Base-by-base conservation (phyloP, 805 yeast species). In the Aciculoconidium aculeatum region DNA sequence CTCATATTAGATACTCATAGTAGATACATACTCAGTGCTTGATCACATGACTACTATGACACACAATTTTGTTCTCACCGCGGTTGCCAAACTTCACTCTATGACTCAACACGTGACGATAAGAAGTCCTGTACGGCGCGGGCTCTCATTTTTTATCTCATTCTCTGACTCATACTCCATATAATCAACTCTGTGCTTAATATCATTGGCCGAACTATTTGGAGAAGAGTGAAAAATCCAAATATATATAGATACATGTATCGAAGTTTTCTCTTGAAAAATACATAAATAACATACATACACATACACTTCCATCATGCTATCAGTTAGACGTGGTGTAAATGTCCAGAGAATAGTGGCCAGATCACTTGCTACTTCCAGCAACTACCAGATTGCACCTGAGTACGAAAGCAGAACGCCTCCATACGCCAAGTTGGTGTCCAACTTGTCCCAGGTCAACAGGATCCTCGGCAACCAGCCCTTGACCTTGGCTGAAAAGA, bases 401-500 rank as follows among this genome's bases (percentile, higher is more conserved):
- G 83, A 78, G 26, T 77, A 59, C 52, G 63, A 64, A 48, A 61
- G 84, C 15, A 72, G 94, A 52, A 74, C 86, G 12, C 97, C 98
- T 4, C 96, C 97, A 28, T 88, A 88, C 52, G 75, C 77, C 28
- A 79, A 81, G 55, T 67, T 90, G 36, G 60, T 83, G 23, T 57
- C 61, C 16, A 84, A 81, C 27, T 67, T 92, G 35, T 58, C 61
- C 6, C 53, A 61, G 21, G 94, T 88, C 36, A 76, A 79, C 42
- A 55, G 61, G 28, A 71, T 87, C 36, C 70, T 88, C 28, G 70
- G 68, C 42, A 67, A 82, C 45, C 50, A 58, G 41, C 96, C 96
- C 4, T 70, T 92, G 47, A 92, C 98, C 3, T 70, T 87, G 41
- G 95, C 97, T 19, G 99, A 92, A 64, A 92, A 92, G 65, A 77